These are phyloP conservation scores for Geotrichum macrosporum DNA, from an alignment of 1,139 yeast species.

Conservation along the genomic window DNA sequence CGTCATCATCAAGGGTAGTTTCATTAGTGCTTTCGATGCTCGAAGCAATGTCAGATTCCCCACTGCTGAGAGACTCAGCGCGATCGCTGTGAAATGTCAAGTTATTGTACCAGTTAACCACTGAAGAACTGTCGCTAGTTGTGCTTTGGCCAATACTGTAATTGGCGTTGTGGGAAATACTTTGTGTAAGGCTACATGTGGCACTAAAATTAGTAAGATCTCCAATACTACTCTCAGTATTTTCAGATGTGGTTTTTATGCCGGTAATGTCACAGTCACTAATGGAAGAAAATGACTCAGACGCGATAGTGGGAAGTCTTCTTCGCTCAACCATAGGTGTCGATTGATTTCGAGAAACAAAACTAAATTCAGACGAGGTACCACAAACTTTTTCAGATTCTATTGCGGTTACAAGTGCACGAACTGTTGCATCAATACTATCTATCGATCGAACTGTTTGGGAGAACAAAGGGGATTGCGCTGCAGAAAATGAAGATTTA, in stretches of 20 bases:
- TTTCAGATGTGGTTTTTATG: too few relatives aligned
- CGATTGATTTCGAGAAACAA: neutral
- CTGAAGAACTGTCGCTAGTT: conserved; percentile 9
- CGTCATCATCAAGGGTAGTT: conserved; percentile 18
- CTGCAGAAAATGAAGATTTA: conserved; percentile 4
- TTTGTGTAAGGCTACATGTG: neutral
- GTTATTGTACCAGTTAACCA: conserved; percentile 13
- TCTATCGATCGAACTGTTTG: neutral
- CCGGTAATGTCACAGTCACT: too few relatives aligned
- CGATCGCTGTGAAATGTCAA: conserved; percentile 1
- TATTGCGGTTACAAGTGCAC: conserved; percentile 6
- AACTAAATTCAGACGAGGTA: neutral
- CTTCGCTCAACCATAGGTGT: neutral
- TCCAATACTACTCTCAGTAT: neutral
- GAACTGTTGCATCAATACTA: conserved; percentile 1
- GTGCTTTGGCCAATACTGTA: conserved; percentile 4
- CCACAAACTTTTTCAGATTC: conserved; percentile 8
- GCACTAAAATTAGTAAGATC: neutral
- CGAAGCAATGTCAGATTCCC: conserved; percentile 10
- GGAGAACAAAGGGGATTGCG: neutral
- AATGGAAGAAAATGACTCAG: neutral
- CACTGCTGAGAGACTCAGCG: conserved; percentile 12
- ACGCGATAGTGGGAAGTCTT: conserved; percentile 1
- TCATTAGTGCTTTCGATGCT: conserved; percentile 15
- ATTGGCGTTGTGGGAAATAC: neutral